Evolutionary conservation across 345 rosid species (phyloP).

Genomic region (Populus simonii): DNA sequence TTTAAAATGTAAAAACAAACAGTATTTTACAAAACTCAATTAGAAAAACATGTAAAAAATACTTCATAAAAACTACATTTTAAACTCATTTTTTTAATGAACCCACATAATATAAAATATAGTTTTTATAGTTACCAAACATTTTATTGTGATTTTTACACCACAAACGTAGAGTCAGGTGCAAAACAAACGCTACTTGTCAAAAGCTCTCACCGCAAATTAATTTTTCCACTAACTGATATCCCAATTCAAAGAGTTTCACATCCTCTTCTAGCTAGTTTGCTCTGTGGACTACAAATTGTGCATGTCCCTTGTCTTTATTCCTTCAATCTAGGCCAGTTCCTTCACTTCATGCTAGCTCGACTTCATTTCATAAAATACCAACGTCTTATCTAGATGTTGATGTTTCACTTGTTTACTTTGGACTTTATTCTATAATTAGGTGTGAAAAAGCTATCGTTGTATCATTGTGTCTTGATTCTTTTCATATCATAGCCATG

Average conservation of each 20-base stretch:
- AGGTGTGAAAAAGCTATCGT: neutral
- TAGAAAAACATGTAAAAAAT: too few relatives aligned
- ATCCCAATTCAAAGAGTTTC: neutral
- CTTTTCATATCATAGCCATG: neutral
- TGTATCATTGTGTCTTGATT: neutral
- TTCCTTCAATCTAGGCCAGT: neutral
- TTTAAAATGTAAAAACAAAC: rapidly evolving
- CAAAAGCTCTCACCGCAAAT: too few relatives aligned
- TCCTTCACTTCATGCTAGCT: neutral
- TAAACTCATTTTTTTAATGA: too few relatives aligned
- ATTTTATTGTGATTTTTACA: too few relatives aligned
- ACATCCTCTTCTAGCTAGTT: neutral
- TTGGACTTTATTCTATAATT: neutral
- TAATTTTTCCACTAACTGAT: too few relatives aligned
- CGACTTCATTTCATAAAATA: neutral
- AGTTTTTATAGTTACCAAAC: too few relatives aligned
- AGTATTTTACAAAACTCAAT: rapidly evolving
- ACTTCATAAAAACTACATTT: too few relatives aligned
- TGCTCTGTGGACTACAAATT: neutral
- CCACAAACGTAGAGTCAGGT: too few relatives aligned
- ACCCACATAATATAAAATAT: rapidly evolving
- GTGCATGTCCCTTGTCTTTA: neutral
- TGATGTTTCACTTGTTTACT: neutral
- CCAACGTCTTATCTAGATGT: neutral
- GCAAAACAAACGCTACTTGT: too few relatives aligned